Evolutionary conservation across 176 grass and related monocot genomes (phyloP).

Genomic region (Oryza glumipatula): DNA sequence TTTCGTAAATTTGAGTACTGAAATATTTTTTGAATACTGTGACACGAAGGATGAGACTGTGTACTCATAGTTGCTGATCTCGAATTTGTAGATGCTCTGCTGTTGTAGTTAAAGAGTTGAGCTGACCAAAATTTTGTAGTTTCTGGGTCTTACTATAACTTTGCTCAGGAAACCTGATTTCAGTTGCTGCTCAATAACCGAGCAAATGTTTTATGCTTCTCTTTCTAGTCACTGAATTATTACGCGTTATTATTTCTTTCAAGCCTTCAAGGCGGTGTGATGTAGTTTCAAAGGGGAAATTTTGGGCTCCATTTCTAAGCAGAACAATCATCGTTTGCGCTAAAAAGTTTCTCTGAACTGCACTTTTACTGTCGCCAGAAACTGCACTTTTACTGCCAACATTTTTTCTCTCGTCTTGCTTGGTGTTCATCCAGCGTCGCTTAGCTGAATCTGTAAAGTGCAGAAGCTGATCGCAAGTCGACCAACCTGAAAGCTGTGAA

Average conservation of each 20-base stretch:
- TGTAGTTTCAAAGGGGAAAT: background rate
- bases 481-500: background rate
- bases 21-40: background rate
- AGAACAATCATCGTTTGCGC: background rate
- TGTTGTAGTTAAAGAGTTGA: slow-evolving; percentile 26
- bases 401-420: background rate
- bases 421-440: background rate
- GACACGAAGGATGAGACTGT: background rate
- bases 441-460: background rate
- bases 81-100: slow-evolving; percentile 18
- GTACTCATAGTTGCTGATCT: background rate
- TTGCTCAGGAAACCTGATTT: background rate
- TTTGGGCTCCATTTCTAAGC: background rate
- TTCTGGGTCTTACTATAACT: background rate
- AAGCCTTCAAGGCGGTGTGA: background rate
- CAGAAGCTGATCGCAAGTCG: background rate
- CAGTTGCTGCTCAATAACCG: slow-evolving; percentile 20
- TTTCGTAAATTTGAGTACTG: slow-evolving; percentile 26
- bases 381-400: background rate
- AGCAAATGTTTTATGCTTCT: slow-evolving; percentile 12
- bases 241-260: background rate
- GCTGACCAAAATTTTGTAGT: slow-evolving; percentile 46
- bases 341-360: background rate
- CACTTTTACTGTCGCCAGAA: background rate
- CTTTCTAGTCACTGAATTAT: background rate